These are phyloP conservation scores for Aspergillus puulaauensis DNA, from an alignment of 2,329 filamentous ascomycete species.

Conservation along the genomic window DNA sequence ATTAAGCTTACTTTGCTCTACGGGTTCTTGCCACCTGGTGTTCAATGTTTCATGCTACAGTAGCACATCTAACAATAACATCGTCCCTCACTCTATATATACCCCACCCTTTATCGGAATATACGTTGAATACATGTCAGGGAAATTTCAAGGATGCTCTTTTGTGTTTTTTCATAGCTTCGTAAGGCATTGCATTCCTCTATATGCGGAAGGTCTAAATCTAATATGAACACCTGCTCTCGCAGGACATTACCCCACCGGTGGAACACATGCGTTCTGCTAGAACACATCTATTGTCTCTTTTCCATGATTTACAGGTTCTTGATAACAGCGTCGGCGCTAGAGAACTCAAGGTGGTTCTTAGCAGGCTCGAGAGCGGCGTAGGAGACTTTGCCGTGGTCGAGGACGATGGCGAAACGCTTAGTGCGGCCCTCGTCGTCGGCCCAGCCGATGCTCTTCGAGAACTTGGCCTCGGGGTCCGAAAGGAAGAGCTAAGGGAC, in stretches of 20 bases:
- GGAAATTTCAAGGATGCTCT: background rate
- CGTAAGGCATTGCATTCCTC: slow-evolving; percentile 24
- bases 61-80: background rate
- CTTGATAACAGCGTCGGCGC: slow-evolving; percentile 39
- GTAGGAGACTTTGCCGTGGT: slow-evolving; percentile 80
- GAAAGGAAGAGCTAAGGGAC: slow-evolving; percentile 67
- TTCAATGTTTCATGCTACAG: background rate
- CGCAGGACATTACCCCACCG: slow-evolving; percentile 19
- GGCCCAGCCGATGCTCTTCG: slow-evolving; percentile 74
- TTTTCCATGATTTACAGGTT: slow-evolving; percentile 32
- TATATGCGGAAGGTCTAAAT: slow-evolving; percentile 22
- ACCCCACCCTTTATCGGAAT: background rate
- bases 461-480: slow-evolving; percentile 72
- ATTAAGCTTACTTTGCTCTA: slow-evolving; percentile 14
- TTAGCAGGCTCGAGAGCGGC: slow-evolving; percentile 67
- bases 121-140: background rate
- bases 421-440: slow-evolving; percentile 69
- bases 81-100: background rate
- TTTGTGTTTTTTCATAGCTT: slow-evolving; percentile 21
- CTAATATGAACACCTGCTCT: slow-evolving; percentile 14
- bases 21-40: background rate
- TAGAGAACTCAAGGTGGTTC: slow-evolving; percentile 42
- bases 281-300: slow-evolving; percentile 14
- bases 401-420: slow-evolving; percentile 77
- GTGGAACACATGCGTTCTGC: slow-evolving; percentile 16